These are phyloP conservation scores for Chamaecyparis obtusa DNA, from an alignment of 75 land plant species.

Conservation along the genomic window DNA sequence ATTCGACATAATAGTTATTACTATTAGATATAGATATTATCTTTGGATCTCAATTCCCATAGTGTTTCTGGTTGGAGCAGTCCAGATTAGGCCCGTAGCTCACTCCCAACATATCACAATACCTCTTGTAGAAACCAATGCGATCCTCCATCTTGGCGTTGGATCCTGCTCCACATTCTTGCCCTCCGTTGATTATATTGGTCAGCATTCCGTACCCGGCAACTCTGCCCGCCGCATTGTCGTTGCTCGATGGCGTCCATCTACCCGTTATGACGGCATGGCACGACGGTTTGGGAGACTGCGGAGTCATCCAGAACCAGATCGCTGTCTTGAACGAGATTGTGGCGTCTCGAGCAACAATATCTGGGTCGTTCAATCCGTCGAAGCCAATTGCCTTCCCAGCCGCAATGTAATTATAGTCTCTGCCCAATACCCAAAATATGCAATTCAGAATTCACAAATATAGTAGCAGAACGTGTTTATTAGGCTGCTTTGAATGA, in stretches of 20 bases:
- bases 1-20: too few species aligned
- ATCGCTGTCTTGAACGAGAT: constrained; percentile 40
- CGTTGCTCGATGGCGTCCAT: constrained; percentile 50
- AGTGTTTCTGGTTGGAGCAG: constrained; percentile 33
- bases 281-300: constrained; percentile 45
- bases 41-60: constrained; percentile 6
- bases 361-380: constrained; percentile 27
- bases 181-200: constrained; percentile 71
- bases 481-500: too few species aligned
- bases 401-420: constrained; percentile 40
- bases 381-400: constrained; percentile 20
- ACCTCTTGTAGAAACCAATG: constrained; percentile 48
- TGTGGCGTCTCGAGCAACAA: constrained; percentile 19
- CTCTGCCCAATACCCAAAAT: not conserved
- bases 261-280: constrained; percentile 59
- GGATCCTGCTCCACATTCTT: constrained; percentile 55
- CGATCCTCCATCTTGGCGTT: constrained; percentile 30
- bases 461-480: not conserved
- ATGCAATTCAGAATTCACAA: too few species aligned
- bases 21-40: too few species aligned
- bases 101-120: constrained; percentile 46
- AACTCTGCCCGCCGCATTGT: constrained; percentile 30
- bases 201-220: constrained; percentile 69
- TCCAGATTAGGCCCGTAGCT: constrained; percentile 39
- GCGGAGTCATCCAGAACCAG: constrained; percentile 51